A percentile compares a stretch with the other conserved stretches of the same genome.
Conservation (phyloP, 257 asterid genomes). For the Knoxia roxburghii region DNA sequence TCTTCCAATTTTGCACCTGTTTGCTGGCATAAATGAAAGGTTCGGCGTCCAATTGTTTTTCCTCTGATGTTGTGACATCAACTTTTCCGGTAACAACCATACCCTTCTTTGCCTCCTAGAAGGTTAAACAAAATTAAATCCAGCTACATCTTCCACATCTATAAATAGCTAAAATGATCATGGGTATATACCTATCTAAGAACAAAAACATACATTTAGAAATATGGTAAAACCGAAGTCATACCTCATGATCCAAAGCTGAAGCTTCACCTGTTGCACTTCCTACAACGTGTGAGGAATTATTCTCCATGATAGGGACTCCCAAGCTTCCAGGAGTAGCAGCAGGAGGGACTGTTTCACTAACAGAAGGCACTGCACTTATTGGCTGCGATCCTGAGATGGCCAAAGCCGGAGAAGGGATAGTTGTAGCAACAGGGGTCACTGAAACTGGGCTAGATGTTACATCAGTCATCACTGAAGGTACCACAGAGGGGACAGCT, state of each 20-base stretch:
- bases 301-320: constrained; percentile 38
- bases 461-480: constrained; percentile 37
- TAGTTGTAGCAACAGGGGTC: constrained; percentile 44
- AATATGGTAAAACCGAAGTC: constrained; percentile 13
- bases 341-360: constrained; percentile 44
- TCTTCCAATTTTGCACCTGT: constrained; percentile 50
- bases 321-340: constrained; percentile 35
- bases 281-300: constrained; percentile 33
- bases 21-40: constrained; percentile 68
- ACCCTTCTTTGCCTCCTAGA: constrained; percentile 65
- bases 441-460: constrained; percentile 52
- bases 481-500: constrained; percentile 29
- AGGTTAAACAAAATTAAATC: neutral
- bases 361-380: constrained; percentile 32
- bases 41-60: constrained; percentile 64
- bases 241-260: constrained; percentile 64
- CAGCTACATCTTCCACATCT: neutral
- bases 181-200: neutral
- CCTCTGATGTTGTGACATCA: constrained; percentile 48
- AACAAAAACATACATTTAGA: constrained; percentile 9
- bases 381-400: constrained; percentile 50
- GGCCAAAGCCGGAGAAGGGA: constrained; percentile 40
- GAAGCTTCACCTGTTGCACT: constrained; percentile 56
- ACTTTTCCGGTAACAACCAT: constrained; percentile 45
- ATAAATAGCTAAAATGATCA: neutral